Evolutionary conservation across 2,329 filamentous ascomycete species (phyloP).

Genomic region (Aspergillus nomiae): DNA sequence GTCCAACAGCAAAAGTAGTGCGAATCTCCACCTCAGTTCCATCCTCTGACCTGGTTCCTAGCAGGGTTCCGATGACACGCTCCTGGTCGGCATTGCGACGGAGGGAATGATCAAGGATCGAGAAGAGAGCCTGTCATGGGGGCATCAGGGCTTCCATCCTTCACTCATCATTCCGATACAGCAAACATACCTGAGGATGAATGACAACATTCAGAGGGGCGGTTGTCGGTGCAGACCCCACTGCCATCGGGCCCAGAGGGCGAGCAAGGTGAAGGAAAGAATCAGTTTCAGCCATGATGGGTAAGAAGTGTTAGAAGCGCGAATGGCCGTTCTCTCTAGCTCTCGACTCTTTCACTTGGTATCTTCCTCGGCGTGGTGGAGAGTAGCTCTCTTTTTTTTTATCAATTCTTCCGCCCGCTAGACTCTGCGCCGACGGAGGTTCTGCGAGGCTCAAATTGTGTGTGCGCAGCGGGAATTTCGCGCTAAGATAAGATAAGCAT

Average conservation of each 20-base stretch:
- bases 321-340: background rate
- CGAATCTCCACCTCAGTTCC: slow-evolving; percentile 94
- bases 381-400: slow-evolving; percentile 33
- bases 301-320: slow-evolving; percentile 30
- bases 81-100: slow-evolving; percentile 90
- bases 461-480: slow-evolving; percentile 47
- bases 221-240: slow-evolving; percentile 80
- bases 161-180: background rate
- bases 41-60: slow-evolving; percentile 92
- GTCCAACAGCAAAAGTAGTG: slow-evolving; percentile 95
- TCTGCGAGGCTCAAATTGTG: slow-evolving; percentile 41
- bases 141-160: slow-evolving; percentile 17
- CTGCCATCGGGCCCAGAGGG: slow-evolving; percentile 78
- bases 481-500: slow-evolving; percentile 52
- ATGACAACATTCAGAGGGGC: slow-evolving; percentile 92
- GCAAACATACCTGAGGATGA: slow-evolving; percentile 78
- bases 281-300: slow-evolving; percentile 79
- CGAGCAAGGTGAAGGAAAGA: slow-evolving; percentile 93
- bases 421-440: slow-evolving; percentile 22
- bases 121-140: slow-evolving; percentile 60
- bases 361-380: slow-evolving; percentile 36
- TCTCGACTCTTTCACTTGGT: slow-evolving; percentile 19
- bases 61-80: slow-evolving; percentile 92
- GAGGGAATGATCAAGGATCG: slow-evolving; percentile 82
- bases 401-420: slow-evolving; percentile 31